Base-by-base conservation (phyloP, 1,284 basidiomycete genomes). In the Puccinia triticina region DNA sequence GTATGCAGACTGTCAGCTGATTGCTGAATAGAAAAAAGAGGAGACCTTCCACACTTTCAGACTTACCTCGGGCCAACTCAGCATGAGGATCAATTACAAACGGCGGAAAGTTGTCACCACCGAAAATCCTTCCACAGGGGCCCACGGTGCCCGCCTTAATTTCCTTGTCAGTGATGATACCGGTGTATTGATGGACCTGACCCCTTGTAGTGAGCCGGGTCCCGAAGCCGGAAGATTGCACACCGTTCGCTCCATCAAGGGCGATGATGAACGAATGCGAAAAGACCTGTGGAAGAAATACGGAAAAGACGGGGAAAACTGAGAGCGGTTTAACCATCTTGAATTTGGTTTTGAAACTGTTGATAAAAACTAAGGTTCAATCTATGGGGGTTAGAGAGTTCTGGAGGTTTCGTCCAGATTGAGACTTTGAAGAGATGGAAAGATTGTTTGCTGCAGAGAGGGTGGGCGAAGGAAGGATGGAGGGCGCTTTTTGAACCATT, bases 91-190 rank as follows among this genome's bases (percentile, higher is more conserved):
- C 71, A 23, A 82, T 74, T 5, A 73, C 69, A n/a, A 82, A 82
- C 29, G 79, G 79, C 18, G 55, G 26, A 23, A 82, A 73, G 61
- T 75, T 34, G 10, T 82, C 79, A 32, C 71, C 71, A n/a, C 79
- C 79, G 50, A 82, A 82, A 18, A 82, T 75, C 29, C 53, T 26
- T 16, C 79, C 79, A 75, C 79, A 82, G 1, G 79, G 79, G 26
- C 71, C 79, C n/a, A 82, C 79, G 26, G 37, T 73, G 32, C 71
- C 57, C 14, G 69, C 50, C n/a, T 71, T 40, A 34, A 82, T 82
- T 66, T 82, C 79, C 55, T 73, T 43, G 32, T 82, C 71, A 21
- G 53, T 82, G 37, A 82, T 82, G 32, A 82, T 82, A 66, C 79
- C 79, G 1, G 79, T 82, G 59, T 82, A 73, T 74, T 82, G 79